Base-by-base conservation (phyloP, 164 flowering plant genomes). In the Tinospora cordifolia region DNA sequence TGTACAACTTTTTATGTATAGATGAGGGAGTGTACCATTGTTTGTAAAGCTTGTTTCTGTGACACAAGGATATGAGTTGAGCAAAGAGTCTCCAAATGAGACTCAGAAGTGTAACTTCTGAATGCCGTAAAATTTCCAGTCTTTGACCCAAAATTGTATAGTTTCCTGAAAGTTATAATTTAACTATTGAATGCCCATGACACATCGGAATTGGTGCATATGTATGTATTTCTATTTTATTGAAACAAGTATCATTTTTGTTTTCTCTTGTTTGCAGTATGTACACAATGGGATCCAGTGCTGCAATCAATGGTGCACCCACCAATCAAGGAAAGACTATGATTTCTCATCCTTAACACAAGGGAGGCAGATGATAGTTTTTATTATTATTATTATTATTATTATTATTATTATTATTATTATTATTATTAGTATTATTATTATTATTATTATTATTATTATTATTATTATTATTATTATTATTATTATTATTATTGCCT, bases 361-460 rank as follows among this genome's bases (percentile, higher is more conserved):
- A 75, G 88, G 86, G 44, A 64, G 80, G 75, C 82, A 92, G 90
- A 79, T 87, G 77, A 17, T 88, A 83, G 81, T 54, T 54, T 19
- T 9, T 54, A n/a, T n/a, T 25, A 19, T 25, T 25, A 54, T 54
- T n/a, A 24, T 54, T 54, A 24, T 54, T 54, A 8, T 8, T 54
- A 1, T 30, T 30, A 1, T 30, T 30, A 1, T 30, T 30, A n/a
- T n/a, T n/a, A n/a, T n/a, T 25, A 19, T 25, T 25, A 54, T 54
- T n/a, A 24, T 54, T 54, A 24, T 54, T 54, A 8, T 8, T 54
- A 1, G 2, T 30, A 1, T 30, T 30, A 1, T 30, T 30, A n/a
- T n/a, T n/a, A 19, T 25, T 25, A 54, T 54, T n/a, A 24, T 54
- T 54, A 24, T 54, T 54, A 8, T 8, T 54, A 1, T 30, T 30